Evolutionary conservation across 2,329 filamentous ascomycete species (phyloP), one percentile per base, ranked within the genome.

Genomic region (Colletotrichum brevisporum): DNA sequence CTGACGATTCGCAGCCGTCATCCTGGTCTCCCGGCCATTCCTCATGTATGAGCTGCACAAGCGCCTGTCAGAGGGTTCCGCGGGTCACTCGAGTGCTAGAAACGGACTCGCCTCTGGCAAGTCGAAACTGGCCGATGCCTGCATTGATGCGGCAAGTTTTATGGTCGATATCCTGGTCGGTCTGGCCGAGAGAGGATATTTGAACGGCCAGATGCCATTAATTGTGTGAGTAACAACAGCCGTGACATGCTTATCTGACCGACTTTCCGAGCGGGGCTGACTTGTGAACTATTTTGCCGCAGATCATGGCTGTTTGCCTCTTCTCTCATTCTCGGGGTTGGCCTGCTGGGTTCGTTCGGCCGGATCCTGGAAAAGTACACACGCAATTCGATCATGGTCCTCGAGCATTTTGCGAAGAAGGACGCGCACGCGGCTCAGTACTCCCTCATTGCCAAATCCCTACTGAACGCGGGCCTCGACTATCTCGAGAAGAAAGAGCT

Each of bases 291-390:
- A 12, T 8, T 10, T 36, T 36, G 31, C 31, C 9, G 31, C 31
- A 87, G 85, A 3, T 86, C 85, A 0, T 88, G 86, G 86, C 74
- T 88, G 0, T 88, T 88, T 69, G 84, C 85, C 0, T 82, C 85
- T 1, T 86, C 85, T 0, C 80, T 88, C 0, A 85, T 87, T 0
- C 80, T 87, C 0, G 85, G 85, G 0, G 78, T 87, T 1, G 85
- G 86, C 0, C 81, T 88, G 0, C 78, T 88, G 0, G 85, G 84
- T 1, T 83, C 83, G 0, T 88, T 88, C 43, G 86, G 86, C 2
- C 83, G 85, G 5, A 82, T 85, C 15, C 79, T 88, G 0, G 86
- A 88, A 61, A 86, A 84, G 65, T 81, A 86, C 66, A 83, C 81
- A 1, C 81, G 81, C 31, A 81, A 82, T 75, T 83, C 84, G 1